Evolutionary conservation across 805 yeast species (phyloP), one percentile per base, ranked within the genome.

Genomic region (Hermanozyma aechmeae): DNA sequence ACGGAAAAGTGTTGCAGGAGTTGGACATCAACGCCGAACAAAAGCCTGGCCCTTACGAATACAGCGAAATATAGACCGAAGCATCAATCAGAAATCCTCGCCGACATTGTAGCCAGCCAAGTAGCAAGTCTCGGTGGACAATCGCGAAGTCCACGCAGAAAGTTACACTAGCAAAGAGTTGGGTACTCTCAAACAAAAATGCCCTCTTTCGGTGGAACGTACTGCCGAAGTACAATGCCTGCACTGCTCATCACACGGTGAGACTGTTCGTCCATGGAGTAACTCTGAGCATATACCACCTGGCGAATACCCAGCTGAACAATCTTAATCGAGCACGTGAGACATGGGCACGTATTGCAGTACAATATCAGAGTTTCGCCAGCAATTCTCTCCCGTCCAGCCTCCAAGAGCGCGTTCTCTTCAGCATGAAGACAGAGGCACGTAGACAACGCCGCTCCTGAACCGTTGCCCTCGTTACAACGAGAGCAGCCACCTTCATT

Each of bases 351-450:
- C 0, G 99, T 92, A 52, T 92, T 92, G 57, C 98, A 92, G 51
- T 92, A 92, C 33, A 86, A 55, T 0, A 74, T 76, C 6, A 83
- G 76, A 13, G 42, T 47, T 8, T 55, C 56, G 0, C 82, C 82
- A 6, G 56, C 53, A 8, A 84, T 70, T 32, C 97, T 61, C 40
- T 82, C 95, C 38, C 96, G 66, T 2, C 98, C 98, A 6, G 96
- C 84, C 51, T 92, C 98, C 28, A 92, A 54, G 23, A 92, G 60
- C 0, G 98, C 97, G 51, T 92, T 92, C 44, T 92, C 99, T 51
- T 92, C 99, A 0, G 97, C 98, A 52, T 92, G 99, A 19, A 92
- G 56, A 52, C 99, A 92, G 27, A 92, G 56, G 52, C 99, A 92
- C 0, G 96, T 85, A 3, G 79, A 69, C 22, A 89, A 58, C 1